Base-by-base conservation (phyloP, 2,329 filamentous ascomycete genomes). In the Diaporthe capsici region DNA sequence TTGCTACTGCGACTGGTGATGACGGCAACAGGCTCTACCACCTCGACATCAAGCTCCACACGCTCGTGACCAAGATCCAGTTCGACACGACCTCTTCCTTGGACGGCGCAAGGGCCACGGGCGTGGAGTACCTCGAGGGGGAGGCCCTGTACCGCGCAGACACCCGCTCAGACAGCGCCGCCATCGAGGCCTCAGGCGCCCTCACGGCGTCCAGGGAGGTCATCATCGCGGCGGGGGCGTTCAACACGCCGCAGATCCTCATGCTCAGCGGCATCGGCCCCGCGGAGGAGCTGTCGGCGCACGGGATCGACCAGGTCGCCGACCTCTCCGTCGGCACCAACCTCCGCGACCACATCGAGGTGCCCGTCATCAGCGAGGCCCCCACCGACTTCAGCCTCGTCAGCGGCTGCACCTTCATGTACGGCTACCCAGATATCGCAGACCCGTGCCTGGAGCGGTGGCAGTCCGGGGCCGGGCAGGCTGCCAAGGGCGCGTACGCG, bases 271-370 rank as follows among this genome's bases (percentile, higher is more conserved):
- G 89, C 2, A 75, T 86, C 47, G 88, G 88, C 0, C 87, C 87
- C 0, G 80, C 81, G 1, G 78, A 75, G 0, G 84, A 88, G 58
- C 82, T 90, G 1, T 76, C 83, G 22, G 80, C 81, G 65, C 82
- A 84, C 49, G 78, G 78, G 9, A 86, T 87, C 74, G 82, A 85
- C 3, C 84, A 91, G 15, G 76, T 91, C 47, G 82, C 83, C 2
- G 86, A 92, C 78, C 84, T 90, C 0, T 90, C 90, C 0, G 90
- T 93, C 3, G 91, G 91, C 20, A 86, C 83, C 12, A 92, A 92
- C 81, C 84, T 93, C 15, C 87, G 91, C 81, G 90, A 93, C 79
- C 88, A 89, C 75, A 89, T 89, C 80, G 89, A 84, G 75, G 85
- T 88, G 67, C 82, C 83, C 22, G 82, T 89, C 34, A 81, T 87